Conservation (phyloP, 2,329 filamentous ascomycete species). For the Xylariaceae sp. region DNA sequence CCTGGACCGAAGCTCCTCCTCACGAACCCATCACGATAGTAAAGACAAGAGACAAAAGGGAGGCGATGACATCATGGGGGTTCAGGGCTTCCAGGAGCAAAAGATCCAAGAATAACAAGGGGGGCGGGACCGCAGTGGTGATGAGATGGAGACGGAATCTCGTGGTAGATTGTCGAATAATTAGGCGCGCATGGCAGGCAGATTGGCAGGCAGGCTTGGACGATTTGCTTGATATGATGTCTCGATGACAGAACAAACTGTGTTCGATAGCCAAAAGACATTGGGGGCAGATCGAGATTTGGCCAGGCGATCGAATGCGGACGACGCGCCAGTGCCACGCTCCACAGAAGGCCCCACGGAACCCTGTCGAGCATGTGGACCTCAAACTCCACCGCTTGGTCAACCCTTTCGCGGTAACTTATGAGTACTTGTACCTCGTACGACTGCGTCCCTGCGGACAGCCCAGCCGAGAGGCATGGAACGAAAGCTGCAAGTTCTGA, state of each 20-base stretch:
- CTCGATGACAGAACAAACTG: constrained; percentile 18
- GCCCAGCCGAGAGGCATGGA: too few relatives aligned
- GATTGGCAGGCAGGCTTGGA: too few relatives aligned
- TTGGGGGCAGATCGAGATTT: constrained; percentile 33
- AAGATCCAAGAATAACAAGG: constrained; percentile 18
- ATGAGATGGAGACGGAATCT: too few relatives aligned
- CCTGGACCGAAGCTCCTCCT: neutral
- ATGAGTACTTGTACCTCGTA: too few relatives aligned
- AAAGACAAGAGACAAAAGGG: neutral
- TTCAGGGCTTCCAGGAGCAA: constrained; percentile 19
- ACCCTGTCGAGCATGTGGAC: too few relatives aligned
- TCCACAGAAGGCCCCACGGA: neutral
- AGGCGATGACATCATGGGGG: constrained; percentile 30
- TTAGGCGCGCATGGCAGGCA: too few relatives aligned
- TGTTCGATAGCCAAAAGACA: constrained; percentile 13
- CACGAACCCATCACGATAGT: neutral
- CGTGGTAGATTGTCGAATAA: too few relatives aligned
- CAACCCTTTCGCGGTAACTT: too few relatives aligned
- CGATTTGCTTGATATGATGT: too few relatives aligned
- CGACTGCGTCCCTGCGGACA: too few relatives aligned
- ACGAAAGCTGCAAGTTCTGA: too few relatives aligned
- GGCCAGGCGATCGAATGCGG: constrained; percentile 27
- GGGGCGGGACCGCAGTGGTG: neutral
- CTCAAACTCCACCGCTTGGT: too few relatives aligned
- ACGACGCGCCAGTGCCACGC: constrained; percentile 8